These are phyloP conservation scores for Immersiella caudata DNA, from an alignment of 495 filamentous ascomycete species.

Conservation along the genomic window DNA sequence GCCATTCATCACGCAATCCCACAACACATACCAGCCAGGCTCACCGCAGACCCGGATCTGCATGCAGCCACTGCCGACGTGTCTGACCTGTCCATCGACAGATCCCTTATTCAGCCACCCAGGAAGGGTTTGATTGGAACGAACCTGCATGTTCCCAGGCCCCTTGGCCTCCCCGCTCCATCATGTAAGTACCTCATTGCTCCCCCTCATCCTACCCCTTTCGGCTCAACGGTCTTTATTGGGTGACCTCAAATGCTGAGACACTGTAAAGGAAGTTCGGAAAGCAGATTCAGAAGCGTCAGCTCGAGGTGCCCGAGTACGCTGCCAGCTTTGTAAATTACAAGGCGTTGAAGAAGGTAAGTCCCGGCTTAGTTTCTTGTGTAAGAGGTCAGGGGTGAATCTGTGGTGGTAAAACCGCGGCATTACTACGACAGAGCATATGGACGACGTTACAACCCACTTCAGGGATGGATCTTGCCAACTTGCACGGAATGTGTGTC, in stretches of 20 bases:
- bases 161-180: slow-evolving; percentile 20
- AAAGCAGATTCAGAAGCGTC: slow-evolving; percentile 97
- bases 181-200: slow-evolving; percentile 25
- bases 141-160: background rate
- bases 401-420: background rate
- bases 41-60: slow-evolving; percentile 2
- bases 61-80: slow-evolving; percentile 22
- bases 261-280: slow-evolving; percentile 85
- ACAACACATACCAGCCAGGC: background rate
- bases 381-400: background rate
- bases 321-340: slow-evolving; percentile 99
- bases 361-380: background rate
- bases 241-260: background rate
- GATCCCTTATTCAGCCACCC: background rate
- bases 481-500: background rate
- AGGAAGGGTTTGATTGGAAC: slow-evolving; percentile 23
- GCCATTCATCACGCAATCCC: background rate
- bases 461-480: background rate
- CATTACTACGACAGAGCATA: background rate
- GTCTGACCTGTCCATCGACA: background rate
- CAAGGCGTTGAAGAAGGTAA: slow-evolving; percentile 96
- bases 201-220: background rate
- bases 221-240: background rate
- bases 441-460: background rate
- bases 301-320: slow-evolving; percentile 99